phyloP scores from a whole-genome alignment of 768 basidiomycete genomes.

The Tulasnella sp. region DNA sequence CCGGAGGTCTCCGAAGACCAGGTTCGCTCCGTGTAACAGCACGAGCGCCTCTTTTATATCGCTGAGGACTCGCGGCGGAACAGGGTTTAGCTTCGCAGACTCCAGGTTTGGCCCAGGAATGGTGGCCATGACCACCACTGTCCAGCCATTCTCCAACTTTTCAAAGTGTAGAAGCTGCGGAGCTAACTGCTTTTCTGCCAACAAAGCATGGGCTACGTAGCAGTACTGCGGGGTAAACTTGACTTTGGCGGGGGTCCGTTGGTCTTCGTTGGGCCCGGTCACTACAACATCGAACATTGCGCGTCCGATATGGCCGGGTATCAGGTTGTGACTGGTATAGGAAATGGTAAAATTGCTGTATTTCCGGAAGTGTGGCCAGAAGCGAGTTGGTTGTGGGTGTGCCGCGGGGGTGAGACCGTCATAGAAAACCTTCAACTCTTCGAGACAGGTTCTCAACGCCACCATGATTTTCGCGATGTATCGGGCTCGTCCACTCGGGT shows the following conservation, averaged over 20 bases:
- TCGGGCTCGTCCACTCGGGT: neutral
- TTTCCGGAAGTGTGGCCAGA: neutral
- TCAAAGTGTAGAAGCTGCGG: neutral
- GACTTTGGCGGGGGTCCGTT: neutral
- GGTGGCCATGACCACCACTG: neutral
- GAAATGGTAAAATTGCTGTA: neutral
- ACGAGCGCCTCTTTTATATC: conserved; percentile 4
- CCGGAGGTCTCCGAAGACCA: no score
- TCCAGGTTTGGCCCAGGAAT: neutral
- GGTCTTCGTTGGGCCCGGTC: neutral
- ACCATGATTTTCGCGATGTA: no score
- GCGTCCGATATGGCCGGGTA: neutral
- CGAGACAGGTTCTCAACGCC: no score
- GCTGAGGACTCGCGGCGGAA: neutral
- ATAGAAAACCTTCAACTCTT: conserved; percentile 3
- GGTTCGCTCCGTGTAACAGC: neutral
- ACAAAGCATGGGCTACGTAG: no score
- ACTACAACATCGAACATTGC: neutral
- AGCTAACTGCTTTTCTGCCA: conserved; percentile 9
- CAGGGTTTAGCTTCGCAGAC: neutral
- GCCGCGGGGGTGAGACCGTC: neutral
- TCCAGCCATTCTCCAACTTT: no score
- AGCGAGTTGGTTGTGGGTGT: neutral
- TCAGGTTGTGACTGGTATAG: neutral
- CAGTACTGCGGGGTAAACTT: conserved; percentile 8